Evolutionary conservation across 129 eudicot species (phyloP).

Genomic region (Chrysanthemum lavandulifolium): DNA sequence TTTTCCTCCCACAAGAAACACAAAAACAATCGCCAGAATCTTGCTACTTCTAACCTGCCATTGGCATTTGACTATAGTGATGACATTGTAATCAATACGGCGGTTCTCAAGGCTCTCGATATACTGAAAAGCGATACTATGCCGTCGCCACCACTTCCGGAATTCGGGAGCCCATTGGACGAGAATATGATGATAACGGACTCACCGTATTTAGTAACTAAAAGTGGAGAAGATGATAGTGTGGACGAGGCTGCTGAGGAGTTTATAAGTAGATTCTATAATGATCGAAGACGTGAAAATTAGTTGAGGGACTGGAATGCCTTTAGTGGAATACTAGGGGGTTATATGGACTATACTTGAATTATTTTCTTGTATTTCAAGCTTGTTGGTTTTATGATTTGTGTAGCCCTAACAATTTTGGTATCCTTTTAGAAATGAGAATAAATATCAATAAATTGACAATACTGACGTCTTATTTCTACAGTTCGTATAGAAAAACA

Average conservation of each 20-base stretch:
- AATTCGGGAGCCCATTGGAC: too few relatives aligned
- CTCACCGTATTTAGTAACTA: slow-evolving; percentile 27
- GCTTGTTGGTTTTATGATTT: slow-evolving; percentile 5
- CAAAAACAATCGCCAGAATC: slow-evolving; percentile 3
- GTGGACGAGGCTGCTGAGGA: slow-evolving; percentile 59
- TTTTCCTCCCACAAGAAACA: slow-evolving; percentile 1
- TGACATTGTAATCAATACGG: slow-evolving; percentile 11
- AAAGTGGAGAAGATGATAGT: slow-evolving; percentile 11
- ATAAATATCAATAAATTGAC: not conserved
- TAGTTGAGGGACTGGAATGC: slow-evolving; percentile 5
- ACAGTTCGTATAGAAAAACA: too few relatives aligned
- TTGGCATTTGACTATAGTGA: slow-evolving; percentile 10
- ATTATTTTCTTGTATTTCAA: not conserved
- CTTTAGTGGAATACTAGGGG: not conserved
- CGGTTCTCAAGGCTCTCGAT: slow-evolving; percentile 28
- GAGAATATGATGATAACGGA: slow-evolving; percentile 29
- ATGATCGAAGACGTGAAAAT: slow-evolving; percentile 28
- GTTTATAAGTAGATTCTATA: slow-evolving; percentile 50
- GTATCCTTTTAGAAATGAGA: not conserved
- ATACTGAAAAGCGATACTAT: slow-evolving; percentile 9
- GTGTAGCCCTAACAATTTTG: slow-evolving; percentile 25
- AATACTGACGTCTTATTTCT: too few relatives aligned
- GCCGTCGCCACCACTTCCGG: not conserved
- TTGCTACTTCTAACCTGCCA: slow-evolving; percentile 2
- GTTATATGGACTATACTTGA: slow-evolving; percentile 8